A percentile compares a stretch with the other conserved stretches of the same genome.
phyloP scores from a whole-genome alignment of 2,329 filamentous ascomycete species.

The Phialophora expanda region DNA sequence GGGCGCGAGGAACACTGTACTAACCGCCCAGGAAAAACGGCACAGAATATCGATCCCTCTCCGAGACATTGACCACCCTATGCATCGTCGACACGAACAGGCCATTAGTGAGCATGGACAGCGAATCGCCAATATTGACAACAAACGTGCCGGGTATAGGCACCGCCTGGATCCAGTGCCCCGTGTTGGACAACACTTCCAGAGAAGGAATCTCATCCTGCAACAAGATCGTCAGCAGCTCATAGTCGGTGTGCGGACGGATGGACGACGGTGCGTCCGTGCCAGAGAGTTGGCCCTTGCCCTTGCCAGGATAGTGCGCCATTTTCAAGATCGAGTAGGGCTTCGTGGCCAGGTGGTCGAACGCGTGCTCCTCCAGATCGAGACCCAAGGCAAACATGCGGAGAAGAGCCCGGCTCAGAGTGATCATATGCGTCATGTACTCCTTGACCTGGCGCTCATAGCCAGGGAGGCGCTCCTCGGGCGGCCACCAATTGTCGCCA shows the following conservation, averaged over 20 bases:
- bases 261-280: constrained; percentile 39
- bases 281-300: constrained; percentile 38
- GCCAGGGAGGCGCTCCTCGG: constrained; percentile 26
- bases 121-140: constrained; percentile 58
- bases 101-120: constrained; percentile 59
- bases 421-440: constrained; percentile 43
- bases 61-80: constrained; percentile 55
- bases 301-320: constrained; percentile 51
- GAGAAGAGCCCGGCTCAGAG: constrained; percentile 58
- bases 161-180: constrained; percentile 50
- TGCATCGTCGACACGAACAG: constrained; percentile 58
- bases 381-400: constrained; percentile 62
- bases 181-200: constrained; percentile 53
- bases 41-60: constrained; percentile 53
- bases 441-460: constrained; percentile 22
- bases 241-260: constrained; percentile 57
- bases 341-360: constrained; percentile 60
- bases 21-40: constrained; percentile 64
- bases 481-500: constrained; percentile 32
- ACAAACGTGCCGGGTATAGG: constrained; percentile 52
- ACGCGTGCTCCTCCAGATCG: constrained; percentile 59
- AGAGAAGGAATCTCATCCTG: constrained; percentile 60
- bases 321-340: constrained; percentile 55
- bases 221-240: constrained; percentile 59
- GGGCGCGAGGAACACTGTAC: constrained; percentile 49